These are phyloP conservation scores for Neurospora terricola DNA, from an alignment of 495 filamentous ascomycete species.

Conservation along the genomic window DNA sequence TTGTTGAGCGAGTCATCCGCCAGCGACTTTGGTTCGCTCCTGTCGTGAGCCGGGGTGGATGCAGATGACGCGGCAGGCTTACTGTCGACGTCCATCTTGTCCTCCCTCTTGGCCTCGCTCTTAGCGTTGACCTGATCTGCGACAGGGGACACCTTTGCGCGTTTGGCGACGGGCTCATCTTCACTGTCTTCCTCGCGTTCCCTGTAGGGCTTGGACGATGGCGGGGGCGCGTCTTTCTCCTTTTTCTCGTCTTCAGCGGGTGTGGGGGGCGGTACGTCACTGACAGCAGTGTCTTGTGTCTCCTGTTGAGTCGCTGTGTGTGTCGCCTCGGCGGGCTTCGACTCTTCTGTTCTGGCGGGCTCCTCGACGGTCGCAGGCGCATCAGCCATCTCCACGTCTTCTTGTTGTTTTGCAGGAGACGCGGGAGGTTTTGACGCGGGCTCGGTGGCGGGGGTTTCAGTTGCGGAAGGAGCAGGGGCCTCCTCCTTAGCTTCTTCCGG, in stretches of 20 bases:
- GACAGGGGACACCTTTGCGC: slow-evolving; percentile 42
- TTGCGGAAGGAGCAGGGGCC: neutral
- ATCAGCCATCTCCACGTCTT: slow-evolving; percentile 24
- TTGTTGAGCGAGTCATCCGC: slow-evolving; percentile 17
- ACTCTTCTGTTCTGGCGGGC: neutral
- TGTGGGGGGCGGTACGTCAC: slow-evolving; percentile 12
- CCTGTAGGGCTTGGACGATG: slow-evolving; percentile 45
- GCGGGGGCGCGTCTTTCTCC: slow-evolving; percentile 11
- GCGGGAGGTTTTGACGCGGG: neutral
- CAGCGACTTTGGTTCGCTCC: slow-evolving; percentile 9
- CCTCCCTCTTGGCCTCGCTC: neutral
- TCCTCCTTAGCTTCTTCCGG: slow-evolving; percentile 16
- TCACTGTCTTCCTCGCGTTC: slow-evolving; percentile 62
- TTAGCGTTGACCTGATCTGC: slow-evolving; percentile 22
- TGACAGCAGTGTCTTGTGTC: slow-evolving; percentile 19
- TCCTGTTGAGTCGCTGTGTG: slow-evolving; percentile 8
- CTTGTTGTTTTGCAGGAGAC: neutral
- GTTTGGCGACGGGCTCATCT: slow-evolving; percentile 70
- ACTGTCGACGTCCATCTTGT: slow-evolving; percentile 14
- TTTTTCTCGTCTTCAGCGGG: slow-evolving; percentile 14
- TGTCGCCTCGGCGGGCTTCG: neutral
- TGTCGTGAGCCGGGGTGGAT: neutral
- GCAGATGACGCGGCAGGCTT: neutral
- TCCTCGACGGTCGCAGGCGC: neutral
- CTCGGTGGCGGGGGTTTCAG: neutral